Percentiles rank a stretch among this genome's conserved stretches.
Evolutionary conservation across 139 green algal genomes (phyloP).

Genomic region (Coelastrella sp.): DNA sequence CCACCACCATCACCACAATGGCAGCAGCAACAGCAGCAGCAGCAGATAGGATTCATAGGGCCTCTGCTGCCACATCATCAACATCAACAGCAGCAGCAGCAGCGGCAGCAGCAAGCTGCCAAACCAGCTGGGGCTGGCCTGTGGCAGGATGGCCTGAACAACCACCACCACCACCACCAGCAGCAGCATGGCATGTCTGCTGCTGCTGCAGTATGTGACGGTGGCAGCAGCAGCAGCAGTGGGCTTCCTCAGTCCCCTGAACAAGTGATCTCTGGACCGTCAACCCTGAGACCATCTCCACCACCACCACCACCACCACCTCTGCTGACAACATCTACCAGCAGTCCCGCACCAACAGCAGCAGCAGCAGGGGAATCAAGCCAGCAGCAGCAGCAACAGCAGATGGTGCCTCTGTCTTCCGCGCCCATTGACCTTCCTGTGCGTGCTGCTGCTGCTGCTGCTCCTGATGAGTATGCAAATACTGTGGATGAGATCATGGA

Average conservation of each 20-base stretch:
- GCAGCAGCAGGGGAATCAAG: neutral
- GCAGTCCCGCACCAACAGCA: neutral
- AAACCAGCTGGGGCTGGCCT: neutral
- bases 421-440: neutral
- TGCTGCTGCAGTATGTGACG: neutral
- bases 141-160: neutral
- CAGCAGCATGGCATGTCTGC: neutral
- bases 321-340: too few species aligned
- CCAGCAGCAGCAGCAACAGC: neutral
- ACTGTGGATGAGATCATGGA: neutral
- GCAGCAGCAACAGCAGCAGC: neutral
- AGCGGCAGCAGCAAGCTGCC: constrained; percentile 6
- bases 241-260: neutral
- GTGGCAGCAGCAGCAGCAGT: constrained; percentile 6
- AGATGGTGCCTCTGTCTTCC: neutral
- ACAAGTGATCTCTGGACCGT: too few species aligned
- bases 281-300: too few species aligned
- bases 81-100: neutral
- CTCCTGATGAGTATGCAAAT: neutral
- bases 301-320: too few species aligned
- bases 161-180: neutral
- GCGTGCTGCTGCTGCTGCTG: neutral
- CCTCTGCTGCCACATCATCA: constrained; percentile 11
- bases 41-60: neutral
- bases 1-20: neutral